These are phyloP conservation scores for Blastomyces percursus DNA, from an alignment of 2,329 filamentous ascomycete species.

Conservation along the genomic window DNA sequence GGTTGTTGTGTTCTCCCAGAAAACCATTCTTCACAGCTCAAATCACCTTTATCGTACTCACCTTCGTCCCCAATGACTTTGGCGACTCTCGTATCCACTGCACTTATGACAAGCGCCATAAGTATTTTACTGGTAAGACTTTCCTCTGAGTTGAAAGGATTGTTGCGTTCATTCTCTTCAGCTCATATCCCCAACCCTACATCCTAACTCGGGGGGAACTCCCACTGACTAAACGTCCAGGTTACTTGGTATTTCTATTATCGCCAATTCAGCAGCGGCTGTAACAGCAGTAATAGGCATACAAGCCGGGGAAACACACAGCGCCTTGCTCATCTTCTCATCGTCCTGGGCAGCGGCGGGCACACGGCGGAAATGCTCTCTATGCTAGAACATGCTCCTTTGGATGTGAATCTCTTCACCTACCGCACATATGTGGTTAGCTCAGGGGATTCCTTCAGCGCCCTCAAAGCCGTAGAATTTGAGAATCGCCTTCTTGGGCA, in stretches of 20 bases:
- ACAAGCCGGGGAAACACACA: conserved; percentile 7
- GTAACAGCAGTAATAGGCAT: too few relatives aligned
- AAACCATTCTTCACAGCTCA: background rate
- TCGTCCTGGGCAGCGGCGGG: conserved; percentile 84
- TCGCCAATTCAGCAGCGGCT: background rate
- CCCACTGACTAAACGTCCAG: background rate
- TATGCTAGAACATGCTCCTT: conserved; percentile 56
- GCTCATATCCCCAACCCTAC: background rate
- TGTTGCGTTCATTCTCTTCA: background rate
- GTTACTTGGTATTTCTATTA: background rate
- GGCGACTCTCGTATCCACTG: background rate
- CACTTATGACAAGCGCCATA: background rate
- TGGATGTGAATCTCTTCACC: conserved; percentile 38
- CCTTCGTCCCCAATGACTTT: background rate
- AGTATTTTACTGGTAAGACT: background rate
- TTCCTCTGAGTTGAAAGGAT: background rate
- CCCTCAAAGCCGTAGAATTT: conserved; percentile 52
- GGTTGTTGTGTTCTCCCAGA: background rate
- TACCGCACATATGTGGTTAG: conserved; percentile 75
- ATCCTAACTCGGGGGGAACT: background rate
- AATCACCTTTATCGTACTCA: background rate
- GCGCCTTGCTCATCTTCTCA: conserved; percentile 51
- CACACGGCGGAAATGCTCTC: conserved; percentile 92
- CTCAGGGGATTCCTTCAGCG: conserved; percentile 63
- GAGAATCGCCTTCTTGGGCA: conserved; percentile 34